Percentiles rank a stretch among this genome's conserved stretches.
Conservation (phyloP, 192 early-diverging fungal genomes). For the Coemansia sp. region DNA sequence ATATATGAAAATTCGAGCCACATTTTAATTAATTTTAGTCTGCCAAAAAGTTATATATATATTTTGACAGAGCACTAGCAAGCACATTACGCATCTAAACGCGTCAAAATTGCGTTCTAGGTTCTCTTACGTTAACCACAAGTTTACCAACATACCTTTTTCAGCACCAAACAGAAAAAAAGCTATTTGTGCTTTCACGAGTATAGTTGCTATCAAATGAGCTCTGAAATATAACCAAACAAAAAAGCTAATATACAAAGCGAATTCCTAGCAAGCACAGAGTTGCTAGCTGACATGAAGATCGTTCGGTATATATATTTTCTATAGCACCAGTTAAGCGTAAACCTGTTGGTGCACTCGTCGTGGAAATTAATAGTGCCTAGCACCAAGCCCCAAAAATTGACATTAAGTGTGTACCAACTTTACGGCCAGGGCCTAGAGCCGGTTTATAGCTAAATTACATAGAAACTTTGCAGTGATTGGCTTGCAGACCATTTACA, state of each 20-base stretch:
- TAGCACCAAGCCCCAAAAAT: slow-evolving; percentile 1
- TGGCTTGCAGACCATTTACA: slow-evolving; percentile 3
- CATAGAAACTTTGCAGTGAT: background rate
- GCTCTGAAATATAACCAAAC: background rate
- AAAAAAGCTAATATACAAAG: background rate
- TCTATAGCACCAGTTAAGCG: background rate
- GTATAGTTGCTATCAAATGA: background rate
- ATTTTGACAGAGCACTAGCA: background rate
- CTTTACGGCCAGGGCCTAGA: background rate
- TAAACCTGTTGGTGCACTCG: background rate
- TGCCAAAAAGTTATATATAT: background rate
- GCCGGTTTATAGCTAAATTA: background rate
- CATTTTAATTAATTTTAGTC: slow-evolving; percentile 5
- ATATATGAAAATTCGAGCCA: slow-evolving; percentile 3
- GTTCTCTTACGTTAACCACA: too few species aligned
- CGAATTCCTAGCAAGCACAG: background rate
- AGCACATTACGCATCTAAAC: background rate
- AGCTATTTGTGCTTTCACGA: background rate
- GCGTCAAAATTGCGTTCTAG: too few species aligned
- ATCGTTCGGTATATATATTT: slow-evolving; percentile 2
- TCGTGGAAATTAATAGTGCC: background rate
- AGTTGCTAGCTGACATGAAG: background rate
- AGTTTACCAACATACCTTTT: background rate
- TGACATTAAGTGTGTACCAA: background rate
- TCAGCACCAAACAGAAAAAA: background rate